These are phyloP conservation scores for Monoraphidium neglectum DNA, from an alignment of 139 green algal genomes.

Conservation along the genomic window DNA sequence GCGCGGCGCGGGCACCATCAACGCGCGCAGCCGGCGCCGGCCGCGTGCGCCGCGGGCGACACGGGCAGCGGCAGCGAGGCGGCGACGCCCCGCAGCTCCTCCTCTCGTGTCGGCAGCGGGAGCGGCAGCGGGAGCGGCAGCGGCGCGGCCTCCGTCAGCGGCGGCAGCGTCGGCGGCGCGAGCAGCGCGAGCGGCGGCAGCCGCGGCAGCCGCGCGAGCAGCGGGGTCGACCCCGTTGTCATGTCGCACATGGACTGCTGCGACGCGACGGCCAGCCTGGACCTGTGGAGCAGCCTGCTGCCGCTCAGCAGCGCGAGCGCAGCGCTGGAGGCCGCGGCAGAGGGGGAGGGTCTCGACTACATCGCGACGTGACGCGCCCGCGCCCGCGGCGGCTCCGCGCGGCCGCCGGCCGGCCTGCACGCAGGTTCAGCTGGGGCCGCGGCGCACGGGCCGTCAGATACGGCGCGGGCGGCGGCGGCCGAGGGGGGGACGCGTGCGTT, in stretches of 20 bases:
- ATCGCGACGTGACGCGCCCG: slow-evolving; percentile 28
- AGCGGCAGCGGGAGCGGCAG: background rate
- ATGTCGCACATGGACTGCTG: slow-evolving; percentile 36
- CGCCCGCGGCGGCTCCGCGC: background rate
- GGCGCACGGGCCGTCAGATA: too few species aligned
- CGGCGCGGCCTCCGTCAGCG: background rate
- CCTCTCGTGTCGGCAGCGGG: background rate
- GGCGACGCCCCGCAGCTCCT: background rate
- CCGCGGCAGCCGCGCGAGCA: slow-evolving; percentile 5
- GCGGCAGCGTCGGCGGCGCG: background rate
- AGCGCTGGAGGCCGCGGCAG: slow-evolving; percentile 6
- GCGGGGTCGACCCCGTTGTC: background rate
- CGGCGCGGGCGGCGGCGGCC: too few species aligned
- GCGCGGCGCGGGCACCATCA: too few species aligned
- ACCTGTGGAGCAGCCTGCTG: slow-evolving; percentile 41
- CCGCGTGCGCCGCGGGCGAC: background rate
- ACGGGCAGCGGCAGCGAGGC: background rate
- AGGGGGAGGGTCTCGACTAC: slow-evolving; percentile 23
- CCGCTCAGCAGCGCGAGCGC: slow-evolving; percentile 17
- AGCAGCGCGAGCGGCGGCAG: slow-evolving; percentile 2
- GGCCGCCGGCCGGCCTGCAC: too few species aligned
- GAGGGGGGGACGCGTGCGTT: too few species aligned
- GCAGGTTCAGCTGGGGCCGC: too few species aligned
- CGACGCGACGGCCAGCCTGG: slow-evolving; percentile 26
- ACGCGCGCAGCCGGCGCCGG: too few species aligned